Conservation (phyloP, 129 eudicot species). For the Lactuca saligna region DNA sequence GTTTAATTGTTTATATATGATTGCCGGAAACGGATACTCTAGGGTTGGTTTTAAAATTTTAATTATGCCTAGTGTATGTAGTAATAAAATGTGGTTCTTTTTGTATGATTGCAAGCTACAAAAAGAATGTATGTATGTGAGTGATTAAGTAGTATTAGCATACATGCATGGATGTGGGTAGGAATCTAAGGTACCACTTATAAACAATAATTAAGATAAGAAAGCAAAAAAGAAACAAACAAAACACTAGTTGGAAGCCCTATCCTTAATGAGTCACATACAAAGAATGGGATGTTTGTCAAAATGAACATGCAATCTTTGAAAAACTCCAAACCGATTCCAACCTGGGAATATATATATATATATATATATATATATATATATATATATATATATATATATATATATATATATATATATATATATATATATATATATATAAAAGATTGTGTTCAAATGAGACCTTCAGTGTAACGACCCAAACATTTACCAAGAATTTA, state of each 20-base stretch:
- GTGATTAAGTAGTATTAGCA: background rate
- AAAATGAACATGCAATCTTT: slow-evolving; percentile 29
- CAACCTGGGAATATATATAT: slow-evolving; percentile 7
- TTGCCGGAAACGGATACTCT: background rate
- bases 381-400: too few relatives aligned
- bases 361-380: slow-evolving; percentile 7
- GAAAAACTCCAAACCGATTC: slow-evolving; percentile 29
- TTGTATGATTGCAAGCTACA: slow-evolving; percentile 28
- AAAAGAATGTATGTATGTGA: slow-evolving; percentile 20
- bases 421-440: too few relatives aligned
- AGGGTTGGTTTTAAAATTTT: background rate
- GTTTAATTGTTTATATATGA: too few relatives aligned
- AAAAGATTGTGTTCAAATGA: too few relatives aligned
- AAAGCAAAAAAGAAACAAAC: slow-evolving; percentile 22
- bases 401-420: too few relatives aligned
- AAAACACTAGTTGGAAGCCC: slow-evolving; percentile 35
- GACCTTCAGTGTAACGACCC: too few relatives aligned
- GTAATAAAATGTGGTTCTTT: background rate
- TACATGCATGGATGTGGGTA: slow-evolving; percentile 3
- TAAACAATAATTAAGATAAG: slow-evolving; percentile 2
- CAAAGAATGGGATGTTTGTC: slow-evolving; percentile 33
- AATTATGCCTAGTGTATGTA: background rate
- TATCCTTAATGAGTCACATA: slow-evolving; percentile 29
- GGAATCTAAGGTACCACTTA: slow-evolving; percentile 7
- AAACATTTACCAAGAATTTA: too few relatives aligned